phyloP scores from a whole-genome alignment of 306 rosid genomes.

The Cucurbita argyrosperma region DNA sequence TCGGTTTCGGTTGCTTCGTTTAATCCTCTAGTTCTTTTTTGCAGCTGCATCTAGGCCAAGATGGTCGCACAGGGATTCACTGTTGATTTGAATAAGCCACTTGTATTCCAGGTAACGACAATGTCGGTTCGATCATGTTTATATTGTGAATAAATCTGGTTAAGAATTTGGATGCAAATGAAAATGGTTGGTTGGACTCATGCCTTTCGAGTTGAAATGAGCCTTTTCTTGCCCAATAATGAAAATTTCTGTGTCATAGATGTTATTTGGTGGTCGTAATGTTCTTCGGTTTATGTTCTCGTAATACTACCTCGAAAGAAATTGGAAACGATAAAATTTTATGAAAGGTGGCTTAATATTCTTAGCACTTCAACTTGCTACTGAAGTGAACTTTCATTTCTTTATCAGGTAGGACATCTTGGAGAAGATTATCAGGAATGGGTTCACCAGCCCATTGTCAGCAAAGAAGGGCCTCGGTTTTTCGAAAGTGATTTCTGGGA shows the following conservation, averaged over 20 bases:
- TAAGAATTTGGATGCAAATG: not conserved
- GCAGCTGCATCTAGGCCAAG: not conserved
- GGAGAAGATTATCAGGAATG: constrained; percentile 67
- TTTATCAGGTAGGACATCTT: constrained; percentile 68
- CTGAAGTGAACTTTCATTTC: not conserved
- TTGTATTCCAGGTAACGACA: constrained; percentile 9
- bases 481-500: constrained; percentile 49
- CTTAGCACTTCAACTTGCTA: not conserved
- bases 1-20: no score
- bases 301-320: not conserved
- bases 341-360: not conserved
- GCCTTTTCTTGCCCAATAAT: not conserved
- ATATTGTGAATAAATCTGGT: not conserved
- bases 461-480: constrained; percentile 80
- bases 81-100: constrained; percentile 9
- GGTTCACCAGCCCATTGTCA: constrained; percentile 77
- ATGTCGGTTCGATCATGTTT: not conserved
- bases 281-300: not conserved
- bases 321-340: not conserved
- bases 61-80: constrained; percentile 10
- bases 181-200: not conserved
- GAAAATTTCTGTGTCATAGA: not conserved
- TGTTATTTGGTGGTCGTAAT: not conserved
- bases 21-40: not conserved
- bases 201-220: not conserved